Conservation (phyloP, 257 asterid genomes). For the Leonotis leonurus region DNA sequence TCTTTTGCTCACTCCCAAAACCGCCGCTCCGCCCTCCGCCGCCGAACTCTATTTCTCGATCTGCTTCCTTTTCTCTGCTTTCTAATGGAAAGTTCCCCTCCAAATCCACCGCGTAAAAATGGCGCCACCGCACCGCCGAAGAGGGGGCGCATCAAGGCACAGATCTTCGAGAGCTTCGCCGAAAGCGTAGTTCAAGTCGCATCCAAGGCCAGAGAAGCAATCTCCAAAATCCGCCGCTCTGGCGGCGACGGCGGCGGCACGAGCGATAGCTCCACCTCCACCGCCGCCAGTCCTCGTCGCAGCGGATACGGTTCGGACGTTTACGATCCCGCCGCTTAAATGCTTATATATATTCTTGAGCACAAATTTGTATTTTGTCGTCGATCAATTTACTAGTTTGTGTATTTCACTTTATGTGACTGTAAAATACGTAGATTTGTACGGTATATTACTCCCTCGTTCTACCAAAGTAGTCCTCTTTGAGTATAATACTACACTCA, state of each 20-base stretch:
- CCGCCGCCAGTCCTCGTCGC: conserved; percentile 26
- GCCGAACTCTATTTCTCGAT: not conserved
- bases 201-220: conserved; percentile 14
- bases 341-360: not conserved
- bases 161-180: conserved; percentile 32
- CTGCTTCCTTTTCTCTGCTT: not conserved
- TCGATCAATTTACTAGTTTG: too few species aligned
- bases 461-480: too few species aligned
- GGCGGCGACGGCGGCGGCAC: conserved; percentile 6
- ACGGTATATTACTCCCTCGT: too few species aligned
- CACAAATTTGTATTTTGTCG: not conserved
- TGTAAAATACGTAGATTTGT: too few species aligned
- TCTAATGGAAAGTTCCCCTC: conserved; percentile 22
- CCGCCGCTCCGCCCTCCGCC: not conserved
- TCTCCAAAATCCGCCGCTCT: not conserved
- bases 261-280: conserved; percentile 3
- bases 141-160: conserved; percentile 46
- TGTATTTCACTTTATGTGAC: not conserved
- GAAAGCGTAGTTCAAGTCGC: conserved; percentile 20
- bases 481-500: too few species aligned
- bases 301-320: conserved; percentile 15
- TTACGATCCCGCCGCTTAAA: not conserved
- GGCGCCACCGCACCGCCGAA: conserved; percentile 17
- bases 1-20: too few species aligned
- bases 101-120: not conserved